Conservation (phyloP, 1,284 basidiomycete species). For the Rhodotorula sp. region DNA sequence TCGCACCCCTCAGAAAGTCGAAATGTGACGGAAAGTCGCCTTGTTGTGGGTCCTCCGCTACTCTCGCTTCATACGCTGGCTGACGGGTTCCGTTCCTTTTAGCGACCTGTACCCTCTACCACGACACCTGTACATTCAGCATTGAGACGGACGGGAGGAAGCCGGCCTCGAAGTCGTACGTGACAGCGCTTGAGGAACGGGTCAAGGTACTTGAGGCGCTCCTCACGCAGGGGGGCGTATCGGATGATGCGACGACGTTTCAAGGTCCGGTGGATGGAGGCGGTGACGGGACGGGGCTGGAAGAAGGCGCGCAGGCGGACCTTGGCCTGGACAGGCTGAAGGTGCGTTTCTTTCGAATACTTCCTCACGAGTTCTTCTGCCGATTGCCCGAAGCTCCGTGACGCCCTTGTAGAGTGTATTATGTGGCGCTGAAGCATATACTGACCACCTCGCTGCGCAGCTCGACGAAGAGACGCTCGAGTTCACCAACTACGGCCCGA, state of each 20-base stretch:
- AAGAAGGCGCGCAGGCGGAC: background rate
- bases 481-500: conserved; percentile 19
- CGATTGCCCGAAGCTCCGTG: too few species aligned
- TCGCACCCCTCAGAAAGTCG: background rate
- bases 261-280: background rate
- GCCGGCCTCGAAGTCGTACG: background rate
- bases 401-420: too few species aligned
- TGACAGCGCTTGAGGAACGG: conserved; percentile 16
- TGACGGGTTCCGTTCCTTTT: background rate
- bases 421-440: too few species aligned
- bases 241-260: background rate
- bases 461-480: conserved; percentile 19
- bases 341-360: background rate
- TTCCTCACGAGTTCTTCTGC: background rate
- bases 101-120: conserved; percentile 22
- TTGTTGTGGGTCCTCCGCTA: background rate
- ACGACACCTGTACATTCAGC: conserved; percentile 9
- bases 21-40: conserved; percentile 20
- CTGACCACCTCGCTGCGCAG: too few species aligned
- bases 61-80: background rate
- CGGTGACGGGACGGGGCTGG: background rate
- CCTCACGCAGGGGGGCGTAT: background rate
- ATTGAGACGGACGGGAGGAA: conserved; percentile 2
- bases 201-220: conserved; percentile 14
- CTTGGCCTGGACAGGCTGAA: conserved; percentile 15